Evolutionary conservation across 2,329 filamentous ascomycete species (phyloP).

Genomic region (Leptographium procerum): DNA sequence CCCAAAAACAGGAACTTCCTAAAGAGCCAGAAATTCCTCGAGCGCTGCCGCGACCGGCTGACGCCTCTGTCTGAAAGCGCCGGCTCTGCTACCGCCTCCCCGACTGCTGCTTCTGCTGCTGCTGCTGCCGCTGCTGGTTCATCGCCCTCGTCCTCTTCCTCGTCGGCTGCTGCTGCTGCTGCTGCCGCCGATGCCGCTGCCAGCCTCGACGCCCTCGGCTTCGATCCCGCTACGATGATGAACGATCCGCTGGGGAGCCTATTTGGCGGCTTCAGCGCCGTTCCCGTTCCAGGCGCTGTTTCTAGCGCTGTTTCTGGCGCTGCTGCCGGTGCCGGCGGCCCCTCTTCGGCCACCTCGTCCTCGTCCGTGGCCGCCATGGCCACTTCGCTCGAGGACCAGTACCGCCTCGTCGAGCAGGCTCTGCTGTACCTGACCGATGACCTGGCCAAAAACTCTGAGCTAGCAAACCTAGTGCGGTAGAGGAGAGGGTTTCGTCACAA

Average conservation of each 20-base stretch:
- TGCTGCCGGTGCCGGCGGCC: background rate
- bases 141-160: no score
- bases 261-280: constrained; percentile 7
- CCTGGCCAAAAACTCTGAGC: constrained; percentile 10
- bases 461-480: constrained; percentile 5
- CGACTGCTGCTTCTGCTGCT: background rate
- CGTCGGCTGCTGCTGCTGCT: background rate
- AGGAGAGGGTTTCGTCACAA: background rate
- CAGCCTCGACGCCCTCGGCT: background rate
- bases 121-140: background rate
- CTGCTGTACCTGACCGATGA: constrained; percentile 13
- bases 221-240: background rate
- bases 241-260: constrained; percentile 10
- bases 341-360: background rate
- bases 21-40: constrained; percentile 12
- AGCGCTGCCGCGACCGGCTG: constrained; percentile 12
- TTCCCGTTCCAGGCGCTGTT: background rate
- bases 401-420: constrained; percentile 13
- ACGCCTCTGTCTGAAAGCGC: background rate
- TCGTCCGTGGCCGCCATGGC: background rate
- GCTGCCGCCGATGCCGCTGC: background rate
- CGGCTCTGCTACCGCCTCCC: no score
- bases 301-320: background rate
- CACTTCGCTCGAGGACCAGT: constrained; percentile 13
- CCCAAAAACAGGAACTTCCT: constrained; percentile 9